Evolutionary conservation across 208 protist genomes (phyloP).

Genomic region (Crithidia mellificae): DNA sequence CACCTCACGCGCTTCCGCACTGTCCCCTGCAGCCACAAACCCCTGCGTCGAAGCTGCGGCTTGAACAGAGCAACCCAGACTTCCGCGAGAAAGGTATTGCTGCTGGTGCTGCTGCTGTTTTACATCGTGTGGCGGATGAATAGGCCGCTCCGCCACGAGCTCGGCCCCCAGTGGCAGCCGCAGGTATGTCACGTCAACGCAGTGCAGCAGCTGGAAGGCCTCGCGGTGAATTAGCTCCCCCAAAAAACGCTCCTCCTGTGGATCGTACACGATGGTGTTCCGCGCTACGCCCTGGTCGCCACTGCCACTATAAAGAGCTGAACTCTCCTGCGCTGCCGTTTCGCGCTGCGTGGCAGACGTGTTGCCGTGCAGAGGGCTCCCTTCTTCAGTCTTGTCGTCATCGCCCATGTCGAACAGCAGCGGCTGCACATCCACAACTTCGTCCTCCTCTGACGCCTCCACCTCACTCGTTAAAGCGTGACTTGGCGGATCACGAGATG

Average conservation of each 20-base stretch:
- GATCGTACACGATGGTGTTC: neutral
- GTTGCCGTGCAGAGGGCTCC: neutral
- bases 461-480: no score
- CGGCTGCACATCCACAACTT: slow-evolving; percentile 10
- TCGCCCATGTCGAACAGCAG: slow-evolving; percentile 3
- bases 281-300: neutral
- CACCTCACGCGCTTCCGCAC: neutral
- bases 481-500: no score
- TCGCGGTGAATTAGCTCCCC: neutral
- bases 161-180: slow-evolving; percentile 9
- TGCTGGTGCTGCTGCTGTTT: no score
- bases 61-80: neutral
- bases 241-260: slow-evolving; percentile 11
- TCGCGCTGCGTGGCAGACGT: neutral
- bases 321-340: no score
- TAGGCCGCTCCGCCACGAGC: slow-evolving; percentile 6
- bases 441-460: slow-evolving; percentile 9
- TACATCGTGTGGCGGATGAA: neutral
- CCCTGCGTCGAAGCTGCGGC: neutral
- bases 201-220: slow-evolving; percentile 11
- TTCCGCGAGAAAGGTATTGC: no score
- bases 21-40: neutral
- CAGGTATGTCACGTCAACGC: slow-evolving; percentile 14
- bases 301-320: no score
- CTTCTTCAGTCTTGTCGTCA: neutral